Evolutionary conservation across 169 alveolate species (phyloP).

Genomic region (Cryptosporidium tyzzeri): DNA sequence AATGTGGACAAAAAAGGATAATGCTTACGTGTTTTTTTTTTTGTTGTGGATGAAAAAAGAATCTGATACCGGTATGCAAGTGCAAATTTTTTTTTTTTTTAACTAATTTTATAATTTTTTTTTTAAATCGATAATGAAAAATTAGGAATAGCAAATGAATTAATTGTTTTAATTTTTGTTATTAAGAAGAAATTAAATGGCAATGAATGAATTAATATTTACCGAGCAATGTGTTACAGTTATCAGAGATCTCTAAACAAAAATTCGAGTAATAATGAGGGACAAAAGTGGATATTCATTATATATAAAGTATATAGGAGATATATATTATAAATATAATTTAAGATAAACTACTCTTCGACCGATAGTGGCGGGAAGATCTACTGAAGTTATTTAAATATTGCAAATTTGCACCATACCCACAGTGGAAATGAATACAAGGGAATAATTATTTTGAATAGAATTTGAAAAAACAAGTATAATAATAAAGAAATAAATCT

Average conservation of each 20-base stretch:
- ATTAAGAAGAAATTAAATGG: background rate
- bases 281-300: background rate
- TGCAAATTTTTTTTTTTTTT: background rate
- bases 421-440: background rate
- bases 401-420: constrained; percentile 1
- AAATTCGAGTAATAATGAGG: background rate
- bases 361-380: constrained; percentile 23
- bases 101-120: too few species aligned
- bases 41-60: background rate
- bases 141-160: too few species aligned
- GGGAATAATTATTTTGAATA: background rate
- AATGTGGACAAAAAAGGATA: background rate
- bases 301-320: background rate
- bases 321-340: background rate
- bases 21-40: constrained; percentile 6
- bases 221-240: background rate
- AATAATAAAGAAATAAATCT: background rate
- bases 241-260: background rate
- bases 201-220: background rate
- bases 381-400: background rate
- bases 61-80: constrained; percentile 1
- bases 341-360: background rate
- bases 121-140: too few species aligned
- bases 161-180: too few species aligned
- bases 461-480: background rate